Evolutionary conservation across 768 basidiomycete species (phyloP).

Genomic region (Sarcodon aspratus): DNA sequence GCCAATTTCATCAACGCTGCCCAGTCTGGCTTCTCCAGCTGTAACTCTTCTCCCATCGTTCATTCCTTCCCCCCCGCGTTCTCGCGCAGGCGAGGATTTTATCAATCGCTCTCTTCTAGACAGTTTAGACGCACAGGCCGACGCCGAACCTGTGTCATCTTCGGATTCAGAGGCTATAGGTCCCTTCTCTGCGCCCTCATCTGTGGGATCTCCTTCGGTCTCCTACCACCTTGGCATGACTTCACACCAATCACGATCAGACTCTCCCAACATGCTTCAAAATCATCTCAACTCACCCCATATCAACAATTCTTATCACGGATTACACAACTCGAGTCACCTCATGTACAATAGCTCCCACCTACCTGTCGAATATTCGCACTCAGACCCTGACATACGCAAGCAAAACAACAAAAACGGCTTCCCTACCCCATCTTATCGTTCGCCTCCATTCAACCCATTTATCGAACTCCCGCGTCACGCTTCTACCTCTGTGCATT

Average conservation of each 20-base stretch:
- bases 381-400: slow-evolving; percentile 21
- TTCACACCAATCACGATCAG: slow-evolving; percentile 33
- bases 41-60: slow-evolving; percentile 15
- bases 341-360: slow-evolving; percentile 31
- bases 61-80: slow-evolving; percentile 14
- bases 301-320: slow-evolving; percentile 21
- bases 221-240: slow-evolving; percentile 43
- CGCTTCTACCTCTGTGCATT: slow-evolving; percentile 16
- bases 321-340: slow-evolving; percentile 17
- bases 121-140: slow-evolving; percentile 74
- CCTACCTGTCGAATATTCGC: slow-evolving; percentile 21
- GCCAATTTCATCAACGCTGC: slow-evolving; percentile 9
- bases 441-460: slow-evolving; percentile 19
- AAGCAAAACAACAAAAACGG: slow-evolving; percentile 21
- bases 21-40: slow-evolving; percentile 22
- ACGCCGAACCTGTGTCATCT: slow-evolving; percentile 56
- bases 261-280: slow-evolving; percentile 34
- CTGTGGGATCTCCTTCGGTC: slow-evolving; percentile 37
- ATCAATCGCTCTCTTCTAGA: slow-evolving; percentile 81
- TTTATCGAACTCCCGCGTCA: slow-evolving; percentile 26
- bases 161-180: slow-evolving; percentile 35
- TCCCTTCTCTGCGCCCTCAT: slow-evolving; percentile 27
- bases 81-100: slow-evolving; percentile 57
- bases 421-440: slow-evolving; percentile 16
- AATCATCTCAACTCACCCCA: slow-evolving; percentile 19